Conservation (phyloP, 2,329 filamentous ascomycete species). For the Apiospora kogelbergensis region DNA sequence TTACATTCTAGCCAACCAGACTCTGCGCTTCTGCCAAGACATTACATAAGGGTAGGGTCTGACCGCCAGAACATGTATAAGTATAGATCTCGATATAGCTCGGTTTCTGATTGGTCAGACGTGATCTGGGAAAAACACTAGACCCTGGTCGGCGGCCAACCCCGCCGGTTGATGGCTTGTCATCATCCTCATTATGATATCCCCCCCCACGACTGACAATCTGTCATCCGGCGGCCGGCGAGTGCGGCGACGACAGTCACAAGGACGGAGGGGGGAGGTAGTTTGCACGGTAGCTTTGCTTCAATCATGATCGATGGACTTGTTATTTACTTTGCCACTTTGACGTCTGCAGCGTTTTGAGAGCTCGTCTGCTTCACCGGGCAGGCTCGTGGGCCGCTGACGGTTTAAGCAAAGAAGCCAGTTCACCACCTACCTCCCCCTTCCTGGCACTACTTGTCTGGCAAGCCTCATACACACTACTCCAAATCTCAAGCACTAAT, state of each 20-base stretch:
- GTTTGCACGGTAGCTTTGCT: background rate
- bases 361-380: background rate
- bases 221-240: conserved; percentile 1
- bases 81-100: background rate
- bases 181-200: background rate
- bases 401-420: background rate
- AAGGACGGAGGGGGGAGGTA: background rate
- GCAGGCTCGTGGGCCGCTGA: background rate
- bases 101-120: background rate
- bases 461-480: too few species aligned
- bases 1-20: background rate
- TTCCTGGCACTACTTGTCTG: background rate
- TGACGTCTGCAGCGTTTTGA: background rate
- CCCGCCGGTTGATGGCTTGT: background rate
- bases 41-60: conserved; percentile 4
- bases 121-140: background rate
- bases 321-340: too few species aligned
- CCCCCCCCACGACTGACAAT: background rate
- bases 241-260: background rate
- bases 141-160: background rate
- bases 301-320: background rate
- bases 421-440: background rate
- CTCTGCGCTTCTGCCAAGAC: background rate
- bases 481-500: too few species aligned
- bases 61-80: conserved; percentile 6